Conservation (phyloP, 1,139 yeast genomes). For the Scheffersomyces cryptocercus region DNA sequence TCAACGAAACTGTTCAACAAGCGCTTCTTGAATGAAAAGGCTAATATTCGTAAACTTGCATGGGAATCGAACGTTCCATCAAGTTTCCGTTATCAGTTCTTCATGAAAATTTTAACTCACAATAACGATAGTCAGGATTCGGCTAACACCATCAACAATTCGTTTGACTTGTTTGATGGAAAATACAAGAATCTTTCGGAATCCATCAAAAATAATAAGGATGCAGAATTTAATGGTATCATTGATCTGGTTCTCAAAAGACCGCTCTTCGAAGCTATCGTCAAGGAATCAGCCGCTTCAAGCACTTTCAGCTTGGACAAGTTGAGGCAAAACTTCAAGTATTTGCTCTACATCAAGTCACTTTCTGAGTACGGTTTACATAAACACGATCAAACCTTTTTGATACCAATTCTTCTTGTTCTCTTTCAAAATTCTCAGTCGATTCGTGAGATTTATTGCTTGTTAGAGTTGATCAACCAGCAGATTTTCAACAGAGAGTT, state of each 20-base stretch:
- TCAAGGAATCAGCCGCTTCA: conserved; percentile 15
- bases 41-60: conserved; percentile 31
- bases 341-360: conserved; percentile 39
- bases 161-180: conserved; percentile 20
- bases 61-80: conserved; percentile 44
- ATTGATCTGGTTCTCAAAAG: conserved; percentile 25
- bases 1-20: conserved; percentile 26
- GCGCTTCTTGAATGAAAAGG: conserved; percentile 30
- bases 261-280: conserved; percentile 33
- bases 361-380: conserved; percentile 38
- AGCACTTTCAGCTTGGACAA: conserved; percentile 12
- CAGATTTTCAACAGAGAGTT: conserved; percentile 33
- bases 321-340: conserved; percentile 28
- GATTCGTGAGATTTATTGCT: conserved; percentile 27
- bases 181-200: conserved; percentile 27
- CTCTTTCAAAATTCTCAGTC: conserved; percentile 27
- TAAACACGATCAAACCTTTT: conserved; percentile 41
- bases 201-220: conserved; percentile 32
- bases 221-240: conserved; percentile 33
- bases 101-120: conserved; percentile 24
- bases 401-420: conserved; percentile 39
- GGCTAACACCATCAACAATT: conserved; percentile 14
- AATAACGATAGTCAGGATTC: conserved; percentile 17
- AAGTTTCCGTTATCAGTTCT: conserved; percentile 28
- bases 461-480: conserved; percentile 36